Percentiles rank a stretch among this genome's conserved stretches.
phyloP scores from a whole-genome alignment of 768 basidiomycete genomes.

The Piloderma croceum region DNA sequence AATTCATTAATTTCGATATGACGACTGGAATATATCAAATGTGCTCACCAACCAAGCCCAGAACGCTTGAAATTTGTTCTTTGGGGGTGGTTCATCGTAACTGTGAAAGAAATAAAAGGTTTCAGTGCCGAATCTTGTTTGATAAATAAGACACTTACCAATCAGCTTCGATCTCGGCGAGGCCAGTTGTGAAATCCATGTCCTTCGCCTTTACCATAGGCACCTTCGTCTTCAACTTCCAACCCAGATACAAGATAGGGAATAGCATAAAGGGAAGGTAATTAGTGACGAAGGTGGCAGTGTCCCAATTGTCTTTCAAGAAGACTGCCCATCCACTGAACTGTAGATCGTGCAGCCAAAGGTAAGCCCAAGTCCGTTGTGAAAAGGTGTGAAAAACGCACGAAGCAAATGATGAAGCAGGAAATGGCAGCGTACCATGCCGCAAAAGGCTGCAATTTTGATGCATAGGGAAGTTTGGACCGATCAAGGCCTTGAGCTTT shows the following conservation, averaged over 20 bases:
- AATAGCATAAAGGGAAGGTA: conserved; percentile 40
- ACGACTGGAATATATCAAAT: background rate
- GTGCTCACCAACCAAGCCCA: conserved; percentile 25
- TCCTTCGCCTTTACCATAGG: conserved; percentile 2
- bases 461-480: conserved; percentile 39
- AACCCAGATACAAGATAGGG: conserved; percentile 39
- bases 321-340: conserved; percentile 40
- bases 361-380: background rate
- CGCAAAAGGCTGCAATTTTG: conserved; percentile 36
- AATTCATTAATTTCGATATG: no score
- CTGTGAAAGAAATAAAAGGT: conserved; percentile 7
- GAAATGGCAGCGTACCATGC: conserved; percentile 32
- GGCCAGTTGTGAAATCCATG: conserved; percentile 23
- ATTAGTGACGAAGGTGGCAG: conserved; percentile 36
- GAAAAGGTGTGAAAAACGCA: conserved; percentile 17
- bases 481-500: conserved; percentile 45
- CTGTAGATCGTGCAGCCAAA: conserved; percentile 12
- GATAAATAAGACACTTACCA: conserved; percentile 14
- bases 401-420: conserved; percentile 28
- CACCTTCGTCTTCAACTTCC: conserved; percentile 14
- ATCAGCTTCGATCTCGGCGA: conserved; percentile 25
- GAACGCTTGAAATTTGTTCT: conserved; percentile 19
- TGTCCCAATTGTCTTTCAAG: conserved; percentile 32
- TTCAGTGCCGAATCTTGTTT: conserved; percentile 15
- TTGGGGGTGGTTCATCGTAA: conserved; percentile 23